phyloP scores from a whole-genome alignment of 495 filamentous ascomycete species.

The Cercophora newfieldiana region DNA sequence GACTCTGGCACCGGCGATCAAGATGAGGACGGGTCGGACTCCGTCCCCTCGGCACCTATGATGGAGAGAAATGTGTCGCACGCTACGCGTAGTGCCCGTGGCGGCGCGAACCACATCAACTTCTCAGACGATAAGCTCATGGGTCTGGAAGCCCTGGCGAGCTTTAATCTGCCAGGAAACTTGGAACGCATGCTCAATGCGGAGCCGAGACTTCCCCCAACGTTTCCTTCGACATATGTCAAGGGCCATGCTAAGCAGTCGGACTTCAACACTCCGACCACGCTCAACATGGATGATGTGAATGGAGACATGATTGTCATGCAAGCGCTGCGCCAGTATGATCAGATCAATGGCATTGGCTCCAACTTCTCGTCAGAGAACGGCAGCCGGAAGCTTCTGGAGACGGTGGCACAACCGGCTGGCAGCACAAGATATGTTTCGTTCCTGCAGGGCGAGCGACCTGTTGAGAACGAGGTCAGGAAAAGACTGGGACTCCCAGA shows the following conservation, averaged over 20 bases:
- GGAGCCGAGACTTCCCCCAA: slow-evolving; percentile 62
- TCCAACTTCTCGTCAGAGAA: slow-evolving; percentile 44
- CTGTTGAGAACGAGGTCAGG: slow-evolving; percentile 45
- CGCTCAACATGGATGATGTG: slow-evolving; percentile 58
- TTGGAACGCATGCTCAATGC: slow-evolving; percentile 46
- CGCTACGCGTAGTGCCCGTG: slow-evolving; percentile 69
- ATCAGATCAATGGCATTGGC: slow-evolving; percentile 42
- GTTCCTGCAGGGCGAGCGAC: slow-evolving; percentile 43
- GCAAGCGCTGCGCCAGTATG: slow-evolving; percentile 47
- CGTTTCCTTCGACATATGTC: slow-evolving; percentile 55
- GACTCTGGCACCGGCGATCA: slow-evolving; percentile 52
- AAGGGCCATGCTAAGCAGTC: slow-evolving; percentile 45
- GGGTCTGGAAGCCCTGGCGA: slow-evolving; percentile 63
- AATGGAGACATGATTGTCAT: slow-evolving; percentile 62
- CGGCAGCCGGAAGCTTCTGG: slow-evolving; percentile 46
- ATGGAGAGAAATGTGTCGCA: slow-evolving; percentile 77
- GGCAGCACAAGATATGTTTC: slow-evolving; percentile 38
- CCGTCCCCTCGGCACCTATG: slow-evolving; percentile 54
- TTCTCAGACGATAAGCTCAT: slow-evolving; percentile 53
- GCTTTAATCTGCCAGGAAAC: slow-evolving; percentile 61
- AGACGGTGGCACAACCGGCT: slow-evolving; percentile 42
- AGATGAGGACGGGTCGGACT: slow-evolving; percentile 47
- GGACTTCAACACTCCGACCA: slow-evolving; percentile 48
- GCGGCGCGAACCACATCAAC: slow-evolving; percentile 54
- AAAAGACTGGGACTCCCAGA: slow-evolving; percentile 44